Evolutionary conservation across 495 filamentous ascomycete species (phyloP), one percentile per base, ranked within the genome.

Genomic region (Trichoderma virens): DNA sequence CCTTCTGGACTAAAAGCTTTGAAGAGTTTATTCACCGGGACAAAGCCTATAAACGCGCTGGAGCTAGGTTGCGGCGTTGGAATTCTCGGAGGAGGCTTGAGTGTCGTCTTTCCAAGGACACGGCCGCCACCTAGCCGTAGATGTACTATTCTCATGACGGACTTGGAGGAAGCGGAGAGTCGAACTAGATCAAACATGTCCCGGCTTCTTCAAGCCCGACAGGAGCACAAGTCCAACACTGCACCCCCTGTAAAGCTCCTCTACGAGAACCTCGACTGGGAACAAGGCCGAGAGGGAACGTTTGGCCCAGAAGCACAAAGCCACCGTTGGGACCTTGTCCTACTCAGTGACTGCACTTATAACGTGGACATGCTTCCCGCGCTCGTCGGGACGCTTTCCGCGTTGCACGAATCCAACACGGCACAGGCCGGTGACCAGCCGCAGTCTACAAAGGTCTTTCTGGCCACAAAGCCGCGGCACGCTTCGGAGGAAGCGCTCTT

Each of bases 281-380:
- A 79, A 35, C 75, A 79, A 28, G 78, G 73, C 3, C 67, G 66
- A 65, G 63, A 69, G 8, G 78, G 76, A 0, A 32, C 9, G 0
- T 77, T 81, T 60, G 76, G 76, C 5, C 62, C 62, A 0, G 70
- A 72, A 20, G 75, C 78, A 5, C 69, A 68, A 30, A 70, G 75
- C 2, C 73, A 72, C 28, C 67, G 70, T 0, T 86, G 88, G 74
- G 88, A 96, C 71, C 69, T 98, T 35, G 79, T 97, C 27, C 72
- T 96, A 5, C 80, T 96, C 1, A 90, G 92, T 20, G 94, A 98
- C 71, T 97, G 94, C 78, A 98, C 92, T 13, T 98, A 98, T 76
- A 98, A 98, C 72, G 80, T 85, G 35, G 91, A 94, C 71, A 90
- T 86, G 54, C 76, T 92, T 39, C 89, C 89, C 18, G 81, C 85